Evolutionary conservation across 208 protist species (phyloP), one percentile per base, ranked within the genome.

Genomic region (Phytomonas francai): DNA sequence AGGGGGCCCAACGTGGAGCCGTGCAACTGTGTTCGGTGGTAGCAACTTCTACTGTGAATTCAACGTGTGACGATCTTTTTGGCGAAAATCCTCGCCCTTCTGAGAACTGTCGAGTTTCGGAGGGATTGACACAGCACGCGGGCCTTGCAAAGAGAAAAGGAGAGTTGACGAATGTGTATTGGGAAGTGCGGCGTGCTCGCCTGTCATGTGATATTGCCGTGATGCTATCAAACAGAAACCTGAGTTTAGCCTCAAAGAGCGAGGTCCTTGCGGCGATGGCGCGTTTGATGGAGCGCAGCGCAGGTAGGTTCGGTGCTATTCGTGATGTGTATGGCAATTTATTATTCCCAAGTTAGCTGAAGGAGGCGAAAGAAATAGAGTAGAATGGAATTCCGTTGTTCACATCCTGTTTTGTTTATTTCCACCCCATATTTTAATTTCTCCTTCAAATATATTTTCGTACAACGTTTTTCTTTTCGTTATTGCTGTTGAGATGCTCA

Each of bases 241-340:
- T 65, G 25, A 29, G n/a, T 45, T 29, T 65, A n/a, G 54, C 59
- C 67, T 22, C 74, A 51, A 64, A 80, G 66, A 59, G 73, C 19
- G 73, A 86, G 29, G 71, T 82, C 39, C 36, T 86, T 12, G 29
- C 63, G 57, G 77, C 73, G 16, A 72, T 86, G 65, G 62, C 74
- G 7, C 62, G 42, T 12, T 29, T 78, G 3, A 74, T 86, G 74
- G 49, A 36, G 32, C 16, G 36, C 16, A 81, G 63, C 14, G 68
- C 65, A 29, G 77, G 67, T 27, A 77, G 63, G 49, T 58, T 65
- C 28, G 80, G 68, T 29, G 80, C 77, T 27, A 73, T 79, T 58
- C 42, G 69, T 33, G 80, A 86, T 63, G 57, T 34, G 1, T 86
- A 78, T 60, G 80, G 80, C n/a, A 86, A 86, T 57, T 14, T 80